Evolutionary conservation across 768 basidiomycete species (phyloP).

Genomic region (Mrakia frigida): DNA sequence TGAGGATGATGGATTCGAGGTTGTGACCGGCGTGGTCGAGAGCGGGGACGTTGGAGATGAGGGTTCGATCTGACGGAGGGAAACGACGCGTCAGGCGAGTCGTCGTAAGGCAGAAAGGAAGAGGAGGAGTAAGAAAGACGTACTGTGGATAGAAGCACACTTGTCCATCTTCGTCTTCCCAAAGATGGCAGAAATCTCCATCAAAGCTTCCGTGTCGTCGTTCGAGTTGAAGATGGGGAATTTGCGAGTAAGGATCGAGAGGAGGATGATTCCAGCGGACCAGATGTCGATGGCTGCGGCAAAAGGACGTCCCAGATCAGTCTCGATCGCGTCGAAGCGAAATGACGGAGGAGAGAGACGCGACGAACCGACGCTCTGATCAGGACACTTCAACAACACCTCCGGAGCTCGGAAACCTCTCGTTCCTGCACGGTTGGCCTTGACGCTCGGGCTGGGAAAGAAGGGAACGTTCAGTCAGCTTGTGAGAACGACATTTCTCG

Average conservation of each 20-base stretch:
- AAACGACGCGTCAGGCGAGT: conserved; percentile 11
- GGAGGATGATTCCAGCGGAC: conserved; percentile 85
- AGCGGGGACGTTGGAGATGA: conserved; percentile 82
- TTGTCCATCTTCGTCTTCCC: conserved; percentile 78
- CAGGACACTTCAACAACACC: conserved; percentile 86
- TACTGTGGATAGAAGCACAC: conserved; percentile 82
- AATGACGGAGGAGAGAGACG: background rate
- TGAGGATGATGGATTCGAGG: conserved; percentile 70
- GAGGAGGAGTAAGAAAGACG: conserved; percentile 41
- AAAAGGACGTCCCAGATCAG: background rate
- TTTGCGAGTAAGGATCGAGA: conserved; percentile 85
- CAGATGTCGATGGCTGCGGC: conserved; percentile 86
- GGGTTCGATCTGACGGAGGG: conserved; percentile 64
- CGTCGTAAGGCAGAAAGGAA: background rate
- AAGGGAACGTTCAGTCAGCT: background rate
- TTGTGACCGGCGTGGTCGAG: conserved; percentile 61
- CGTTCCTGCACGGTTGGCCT: conserved; percentile 94
- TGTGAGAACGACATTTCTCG: too few relatives aligned
- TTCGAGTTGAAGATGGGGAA: conserved; percentile 91
- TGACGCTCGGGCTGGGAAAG: conserved; percentile 62
- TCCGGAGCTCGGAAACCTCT: conserved; percentile 96
- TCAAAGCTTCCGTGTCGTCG: conserved; percentile 89
- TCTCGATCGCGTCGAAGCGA: background rate
- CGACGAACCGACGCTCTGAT: conserved; percentile 79
- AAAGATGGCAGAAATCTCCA: conserved; percentile 86